A percentile compares a stretch with the other conserved stretches of the same genome.
These are phyloP conservation scores for Thinopyrum elongatum DNA, from an alignment of 176 grass and related monocot species.

Conservation along the genomic window DNA sequence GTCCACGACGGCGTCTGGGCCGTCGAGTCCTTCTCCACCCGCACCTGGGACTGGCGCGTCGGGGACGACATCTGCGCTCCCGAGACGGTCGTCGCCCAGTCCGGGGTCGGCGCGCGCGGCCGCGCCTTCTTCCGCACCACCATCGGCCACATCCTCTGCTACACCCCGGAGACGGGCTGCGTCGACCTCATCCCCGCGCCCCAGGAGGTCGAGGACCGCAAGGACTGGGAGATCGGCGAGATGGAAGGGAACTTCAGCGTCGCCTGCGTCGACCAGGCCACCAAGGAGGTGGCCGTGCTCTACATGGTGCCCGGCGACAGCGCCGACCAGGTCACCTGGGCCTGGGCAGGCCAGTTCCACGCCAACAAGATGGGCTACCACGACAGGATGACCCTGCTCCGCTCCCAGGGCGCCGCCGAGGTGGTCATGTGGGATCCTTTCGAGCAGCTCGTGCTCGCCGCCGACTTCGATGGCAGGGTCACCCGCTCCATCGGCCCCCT, in stretches of 20 bases:
- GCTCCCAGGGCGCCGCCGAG: conserved; percentile 39
- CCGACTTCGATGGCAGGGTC: conserved; percentile 29
- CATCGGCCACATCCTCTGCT: conserved; percentile 37
- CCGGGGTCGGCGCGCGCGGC: conserved; percentile 39
- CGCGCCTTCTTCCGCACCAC: conserved; percentile 72
- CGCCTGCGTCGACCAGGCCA: background rate
- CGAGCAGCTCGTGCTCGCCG: conserved; percentile 23
- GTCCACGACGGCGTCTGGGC: conserved; percentile 24
- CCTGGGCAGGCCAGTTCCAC: background rate
- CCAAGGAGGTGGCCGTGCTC: background rate
- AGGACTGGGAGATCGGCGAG: conserved; percentile 59
- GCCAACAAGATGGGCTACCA: conserved; percentile 10
- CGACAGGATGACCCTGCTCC: conserved; percentile 4
- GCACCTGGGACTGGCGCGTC: conserved; percentile 36
- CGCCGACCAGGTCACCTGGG: background rate
- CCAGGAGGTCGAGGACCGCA: background rate
- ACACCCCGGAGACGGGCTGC: conserved; percentile 14
- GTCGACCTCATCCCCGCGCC: conserved; percentile 25
- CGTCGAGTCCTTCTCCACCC: conserved; percentile 64
- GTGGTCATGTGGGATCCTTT: conserved; percentile 38
- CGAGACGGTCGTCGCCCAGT: background rate
- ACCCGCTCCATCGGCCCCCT: background rate
- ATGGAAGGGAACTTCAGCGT: conserved; percentile 40
- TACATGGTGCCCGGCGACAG: background rate
- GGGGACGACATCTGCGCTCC: background rate